phyloP scores from a whole-genome alignment of 2,329 filamentous ascomycete genomes.

The Metarhizium humberi region DNA sequence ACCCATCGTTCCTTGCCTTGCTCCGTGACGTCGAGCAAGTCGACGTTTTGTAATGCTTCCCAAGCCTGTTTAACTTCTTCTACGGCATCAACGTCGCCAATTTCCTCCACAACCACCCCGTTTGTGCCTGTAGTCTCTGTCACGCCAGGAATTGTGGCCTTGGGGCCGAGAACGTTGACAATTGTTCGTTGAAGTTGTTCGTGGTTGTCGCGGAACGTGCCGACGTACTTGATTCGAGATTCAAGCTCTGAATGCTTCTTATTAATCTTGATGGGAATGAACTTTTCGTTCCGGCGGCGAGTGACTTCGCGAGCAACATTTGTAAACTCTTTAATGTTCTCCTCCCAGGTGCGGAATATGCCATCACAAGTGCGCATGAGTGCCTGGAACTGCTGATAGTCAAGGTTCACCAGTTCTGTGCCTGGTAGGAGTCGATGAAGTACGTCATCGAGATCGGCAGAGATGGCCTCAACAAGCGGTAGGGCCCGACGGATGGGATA shows the following conservation, averaged over 20 bases:
- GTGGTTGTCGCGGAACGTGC: constrained; percentile 91
- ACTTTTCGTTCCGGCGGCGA: constrained; percentile 88
- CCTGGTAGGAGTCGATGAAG: constrained; percentile 81
- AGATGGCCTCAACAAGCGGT: constrained; percentile 94
- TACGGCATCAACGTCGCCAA: constrained; percentile 93
- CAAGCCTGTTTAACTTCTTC: constrained; percentile 95
- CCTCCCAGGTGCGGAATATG: constrained; percentile 91
- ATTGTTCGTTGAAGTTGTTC: constrained; percentile 96
- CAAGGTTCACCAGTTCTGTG: constrained; percentile 80
- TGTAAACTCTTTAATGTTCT: constrained; percentile 94
- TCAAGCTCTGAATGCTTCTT: constrained; percentile 84
- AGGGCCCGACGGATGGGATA: constrained; percentile 90
- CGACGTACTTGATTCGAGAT: constrained; percentile 84
- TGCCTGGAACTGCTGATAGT: constrained; percentile 80
- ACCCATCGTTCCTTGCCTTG: constrained; percentile 90
- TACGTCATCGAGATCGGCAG: constrained; percentile 78
- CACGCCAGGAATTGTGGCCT: constrained; percentile 46
- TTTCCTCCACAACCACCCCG: constrained; percentile 76
- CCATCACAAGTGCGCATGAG: constrained; percentile 76
- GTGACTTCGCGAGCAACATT: constrained; percentile 95
- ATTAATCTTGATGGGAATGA: constrained; percentile 94
- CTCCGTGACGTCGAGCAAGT: constrained; percentile 82
- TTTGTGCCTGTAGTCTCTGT: constrained; percentile 43
- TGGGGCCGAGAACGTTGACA: constrained; percentile 85
- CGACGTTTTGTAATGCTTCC: constrained; percentile 86